Base-by-base conservation (phyloP, 1,139 yeast species). In the Pichiaceae sp. region DNA sequence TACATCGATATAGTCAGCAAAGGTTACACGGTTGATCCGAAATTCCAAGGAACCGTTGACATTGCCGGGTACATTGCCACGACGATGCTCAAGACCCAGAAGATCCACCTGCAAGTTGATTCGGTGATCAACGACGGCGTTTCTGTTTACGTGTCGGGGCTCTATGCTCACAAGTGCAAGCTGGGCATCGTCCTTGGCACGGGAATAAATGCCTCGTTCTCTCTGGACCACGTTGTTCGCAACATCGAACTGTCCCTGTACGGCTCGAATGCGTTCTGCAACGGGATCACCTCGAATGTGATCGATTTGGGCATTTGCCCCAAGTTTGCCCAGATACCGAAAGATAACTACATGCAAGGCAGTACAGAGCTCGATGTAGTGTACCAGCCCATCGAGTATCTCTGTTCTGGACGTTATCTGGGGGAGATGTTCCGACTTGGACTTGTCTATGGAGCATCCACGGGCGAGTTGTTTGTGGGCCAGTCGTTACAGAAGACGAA, bases 371-470 rank as follows among this genome's bases (percentile, higher is more conserved):
- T 55, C 8, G n/a, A n/a, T n/a, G n/a, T n/a, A n/a, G 57, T 71
- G 29, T 68, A 70, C 48, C 80, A 75, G 50, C 81, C 81, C 2
- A 55, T 66, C 32, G 81, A 75, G 49, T 57, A 70, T 41, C 58
- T 72, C 62, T 65, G 75, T 28, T 62, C 75, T 34, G 81, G 80
- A 1, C 58, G 80, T 45, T 75, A 75, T 52, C 59, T 75, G 37
- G 73, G 76, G 9, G 81, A 75, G 48, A 52, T 73, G 39, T 56
- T 69, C 4, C 57, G 80, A 34, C 54, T 69, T 38, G 63, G 63
- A 3, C 38, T 72, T 30, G 19, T 31, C 8, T 14, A 14, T 14
- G 69, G 64, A 33, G 48, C 66, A 27, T 52, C 54, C 2, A 43
- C 44, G 4, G 46, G 52, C 4, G 66, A 63, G 41, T 39, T 71